Base-by-base conservation (phyloP, 768 basidiomycete genomes). In the Pulveroboletus sp. region DNA sequence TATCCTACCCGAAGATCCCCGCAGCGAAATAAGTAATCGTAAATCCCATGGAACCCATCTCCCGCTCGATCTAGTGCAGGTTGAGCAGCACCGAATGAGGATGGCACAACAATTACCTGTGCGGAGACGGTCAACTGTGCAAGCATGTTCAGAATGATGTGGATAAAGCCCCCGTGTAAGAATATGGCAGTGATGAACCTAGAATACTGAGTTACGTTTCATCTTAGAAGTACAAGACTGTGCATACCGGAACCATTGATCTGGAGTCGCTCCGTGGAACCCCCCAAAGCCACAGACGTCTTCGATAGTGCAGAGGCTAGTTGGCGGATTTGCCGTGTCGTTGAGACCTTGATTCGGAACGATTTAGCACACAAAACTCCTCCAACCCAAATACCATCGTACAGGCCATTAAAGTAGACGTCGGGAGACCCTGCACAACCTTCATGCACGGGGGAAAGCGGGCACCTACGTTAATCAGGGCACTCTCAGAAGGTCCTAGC, bases 401-500 rank as follows among this genome's bases (percentile, higher is more conserved):
- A 88, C 88, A 90, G 46, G 79, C 76, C 39, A 89, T 70, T 16
- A 64, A 63, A 0, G 77, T 78, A 3, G 78, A 76, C 14, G 74
- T 72, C 35, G 83, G 76, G 11, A 90, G 67, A 10, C 68, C 75
- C 26, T 68, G 56, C 7, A 93, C 82, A 6, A 66, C 57, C 63
- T 92, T 93, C 89, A 94, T 94, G 59, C 93, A 95, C 0, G 93
- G 88, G 13, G 90, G 89, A 63, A 93, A 96, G 23, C 95, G 87
- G 20, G 95, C 93, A 3, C 94, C 94, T 43, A 91, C 72, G 59
- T 86, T 81, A 50, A 97, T 90, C 13, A 98, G 73, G 2, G 86
- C 91, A 39, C 83, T 84, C 41, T 78, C 80, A 0, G 89, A 86
- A 4, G 95, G 95, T 3, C 95, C 95, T 16, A 98, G 75, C 90